These are phyloP conservation scores for Claviceps sorghi DNA, from an alignment of 2,329 filamentous ascomycete genomes.

Conservation along the genomic window DNA sequence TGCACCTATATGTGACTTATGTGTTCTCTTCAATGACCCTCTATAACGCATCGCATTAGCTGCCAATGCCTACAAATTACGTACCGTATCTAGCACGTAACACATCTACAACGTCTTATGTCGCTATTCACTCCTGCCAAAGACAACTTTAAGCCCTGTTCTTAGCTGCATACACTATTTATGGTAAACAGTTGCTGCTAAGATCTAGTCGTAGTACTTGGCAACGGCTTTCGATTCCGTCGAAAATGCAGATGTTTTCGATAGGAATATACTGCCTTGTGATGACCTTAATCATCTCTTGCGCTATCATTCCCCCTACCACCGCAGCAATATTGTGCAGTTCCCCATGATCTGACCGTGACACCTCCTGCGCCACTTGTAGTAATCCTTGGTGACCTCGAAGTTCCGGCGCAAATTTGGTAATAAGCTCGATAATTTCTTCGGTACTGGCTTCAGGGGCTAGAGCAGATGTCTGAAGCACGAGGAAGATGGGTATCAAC, in stretches of 20 bases:
- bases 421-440: slow-evolving; percentile 37
- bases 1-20: too few species aligned
- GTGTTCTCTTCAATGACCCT: too few species aligned
- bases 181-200: neutral
- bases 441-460: slow-evolving; percentile 28
- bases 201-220: slow-evolving; percentile 36
- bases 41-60: too few species aligned
- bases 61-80: too few species aligned
- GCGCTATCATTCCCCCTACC: slow-evolving; percentile 84
- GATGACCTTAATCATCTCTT: slow-evolving; percentile 86
- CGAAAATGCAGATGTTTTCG: slow-evolving; percentile 57
- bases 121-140: too few species aligned
- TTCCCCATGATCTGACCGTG: slow-evolving; percentile 68
- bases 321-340: slow-evolving; percentile 84
- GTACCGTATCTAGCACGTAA: too few species aligned
- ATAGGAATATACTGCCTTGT: slow-evolving; percentile 59
- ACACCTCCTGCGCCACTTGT: slow-evolving; percentile 49
- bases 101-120: too few species aligned
- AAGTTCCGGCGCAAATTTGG: slow-evolving; percentile 30
- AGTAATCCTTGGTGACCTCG: slow-evolving; percentile 33
- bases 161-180: neutral
- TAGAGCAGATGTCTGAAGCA: slow-evolving; percentile 41
- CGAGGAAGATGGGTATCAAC: slow-evolving; percentile 55
- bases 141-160: too few species aligned
- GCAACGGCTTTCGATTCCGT: slow-evolving; percentile 50